Evolutionary conservation across 495 filamentous ascomycete species (phyloP).

Genomic region (Neurospora africana): DNA sequence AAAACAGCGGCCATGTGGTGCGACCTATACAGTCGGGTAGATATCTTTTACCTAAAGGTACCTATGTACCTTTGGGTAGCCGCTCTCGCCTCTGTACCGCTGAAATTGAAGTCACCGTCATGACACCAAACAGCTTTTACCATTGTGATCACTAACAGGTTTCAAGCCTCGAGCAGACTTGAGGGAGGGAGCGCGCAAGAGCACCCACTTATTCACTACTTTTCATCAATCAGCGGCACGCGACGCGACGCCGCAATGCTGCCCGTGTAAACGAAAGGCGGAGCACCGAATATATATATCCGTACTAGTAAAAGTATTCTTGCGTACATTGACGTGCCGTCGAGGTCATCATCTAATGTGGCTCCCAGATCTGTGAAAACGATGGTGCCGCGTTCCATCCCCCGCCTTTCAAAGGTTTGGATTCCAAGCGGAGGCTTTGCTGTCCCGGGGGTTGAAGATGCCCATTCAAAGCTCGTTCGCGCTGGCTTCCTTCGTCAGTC

Average conservation of each 20-base stretch:
- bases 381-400: conserved; percentile 14
- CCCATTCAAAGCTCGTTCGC: conserved; percentile 61
- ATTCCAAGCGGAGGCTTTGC: conserved; percentile 65
- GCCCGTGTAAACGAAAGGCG: neutral
- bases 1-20: neutral
- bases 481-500: conserved; percentile 80
- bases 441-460: conserved; percentile 43
- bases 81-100: neutral
- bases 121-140: neutral
- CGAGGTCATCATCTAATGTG: neutral
- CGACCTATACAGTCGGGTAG: too few species aligned
- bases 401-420: conserved; percentile 65
- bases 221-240: neutral
- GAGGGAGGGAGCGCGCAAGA: neutral
- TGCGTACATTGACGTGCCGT: neutral
- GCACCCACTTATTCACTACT: neutral
- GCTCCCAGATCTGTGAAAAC: neutral
- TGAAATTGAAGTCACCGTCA: neutral
- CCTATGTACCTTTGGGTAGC: neutral
- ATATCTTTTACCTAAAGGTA: too few species aligned
- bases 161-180: neutral
- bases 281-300: neutral
- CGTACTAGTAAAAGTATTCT: neutral
- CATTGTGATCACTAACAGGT: neutral
- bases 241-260: neutral